Evolutionary conservation across 306 rosid species (phyloP).

Genomic region (Begonia fuchsioides): DNA sequence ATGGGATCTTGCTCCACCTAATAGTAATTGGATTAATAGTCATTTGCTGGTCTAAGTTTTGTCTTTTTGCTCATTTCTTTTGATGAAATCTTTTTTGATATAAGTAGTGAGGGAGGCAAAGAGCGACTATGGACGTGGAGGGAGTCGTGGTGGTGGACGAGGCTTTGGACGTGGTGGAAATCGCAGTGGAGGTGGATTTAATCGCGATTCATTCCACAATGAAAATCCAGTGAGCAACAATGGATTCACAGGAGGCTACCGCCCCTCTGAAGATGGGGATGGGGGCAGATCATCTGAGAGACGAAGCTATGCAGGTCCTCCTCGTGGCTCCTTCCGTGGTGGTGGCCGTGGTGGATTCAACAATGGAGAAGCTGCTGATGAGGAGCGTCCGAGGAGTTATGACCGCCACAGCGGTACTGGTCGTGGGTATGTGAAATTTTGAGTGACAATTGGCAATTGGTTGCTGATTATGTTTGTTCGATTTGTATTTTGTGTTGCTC

Average conservation of each 20-base stretch:
- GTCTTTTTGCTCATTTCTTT: too few species aligned
- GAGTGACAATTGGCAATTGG: too few species aligned
- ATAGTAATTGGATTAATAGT: too few species aligned
- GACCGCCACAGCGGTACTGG: conserved; percentile 52
- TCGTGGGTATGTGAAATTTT: conserved; percentile 19
- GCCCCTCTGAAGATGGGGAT: conserved; percentile 29
- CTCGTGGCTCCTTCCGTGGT: conserved; percentile 32
- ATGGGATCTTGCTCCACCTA: too few species aligned
- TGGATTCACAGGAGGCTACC: conserved; percentile 30
- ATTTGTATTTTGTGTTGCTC: too few species aligned
- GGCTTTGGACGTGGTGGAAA: conserved; percentile 18
- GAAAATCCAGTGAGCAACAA: conserved; percentile 14
- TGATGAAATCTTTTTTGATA: too few species aligned
- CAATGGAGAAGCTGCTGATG: conserved; percentile 33
- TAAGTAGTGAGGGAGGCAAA: conserved; percentile 29
- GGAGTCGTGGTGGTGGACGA: conserved; percentile 11
- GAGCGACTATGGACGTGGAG: conserved; percentile 25
- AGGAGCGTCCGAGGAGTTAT: conserved; percentile 29
- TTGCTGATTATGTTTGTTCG: too few species aligned
- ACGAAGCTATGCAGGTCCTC: conserved; percentile 25
- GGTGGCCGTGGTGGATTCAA: conserved; percentile 33
- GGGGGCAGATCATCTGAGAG: conserved; percentile 25
- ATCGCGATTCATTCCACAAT: conserved; percentile 18
- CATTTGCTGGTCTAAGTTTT: too few species aligned
- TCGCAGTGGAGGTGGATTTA: conserved; percentile 17